Evolutionary conservation across 768 basidiomycete species (phyloP).

Genomic region (Lactarius deliciosus): DNA sequence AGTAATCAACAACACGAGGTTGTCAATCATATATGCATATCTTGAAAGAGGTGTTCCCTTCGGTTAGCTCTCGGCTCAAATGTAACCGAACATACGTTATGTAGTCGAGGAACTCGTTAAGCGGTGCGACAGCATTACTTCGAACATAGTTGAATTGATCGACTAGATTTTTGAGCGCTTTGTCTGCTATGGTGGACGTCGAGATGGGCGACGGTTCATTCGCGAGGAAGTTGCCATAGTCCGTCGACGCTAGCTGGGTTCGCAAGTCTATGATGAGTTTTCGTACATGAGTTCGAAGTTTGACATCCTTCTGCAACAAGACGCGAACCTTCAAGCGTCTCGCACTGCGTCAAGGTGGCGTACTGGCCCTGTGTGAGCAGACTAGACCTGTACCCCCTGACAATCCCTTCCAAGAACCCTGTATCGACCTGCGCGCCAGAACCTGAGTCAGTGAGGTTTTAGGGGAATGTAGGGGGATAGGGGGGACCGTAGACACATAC

Average conservation of each 20-base stretch:
- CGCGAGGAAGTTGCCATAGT: constrained; percentile 97
- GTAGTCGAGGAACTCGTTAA: constrained; percentile 94
- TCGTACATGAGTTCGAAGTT: background rate
- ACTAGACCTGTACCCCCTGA: constrained; percentile 92
- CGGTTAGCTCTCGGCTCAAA: background rate
- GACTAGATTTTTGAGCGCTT: constrained; percentile 91
- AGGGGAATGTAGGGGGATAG: constrained; percentile 7
- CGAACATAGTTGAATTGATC: constrained; percentile 96
- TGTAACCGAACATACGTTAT: constrained; percentile 71
- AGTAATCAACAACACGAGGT: constrained; percentile 94
- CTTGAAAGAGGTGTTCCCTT: constrained; percentile 42
- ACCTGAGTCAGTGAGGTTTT: constrained; percentile 34
- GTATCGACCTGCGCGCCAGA: constrained; percentile 51
- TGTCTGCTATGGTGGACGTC: constrained; percentile 94
- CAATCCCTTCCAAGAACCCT: constrained; percentile 80
- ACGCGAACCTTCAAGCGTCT: constrained; percentile 84
- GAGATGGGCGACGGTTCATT: constrained; percentile 94
- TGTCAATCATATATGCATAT: constrained; percentile 99
- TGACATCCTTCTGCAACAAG: background rate
- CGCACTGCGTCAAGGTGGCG: constrained; percentile 93
- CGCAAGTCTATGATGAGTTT: constrained; percentile 66
- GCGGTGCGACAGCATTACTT: constrained; percentile 85
- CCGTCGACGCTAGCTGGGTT: constrained; percentile 92
- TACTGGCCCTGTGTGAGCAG: constrained; percentile 89
- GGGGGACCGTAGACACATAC: constrained; percentile 42